Conservation (phyloP, 1,284 basidiomycete species). For the Veloporphyrellus conicus region DNA sequence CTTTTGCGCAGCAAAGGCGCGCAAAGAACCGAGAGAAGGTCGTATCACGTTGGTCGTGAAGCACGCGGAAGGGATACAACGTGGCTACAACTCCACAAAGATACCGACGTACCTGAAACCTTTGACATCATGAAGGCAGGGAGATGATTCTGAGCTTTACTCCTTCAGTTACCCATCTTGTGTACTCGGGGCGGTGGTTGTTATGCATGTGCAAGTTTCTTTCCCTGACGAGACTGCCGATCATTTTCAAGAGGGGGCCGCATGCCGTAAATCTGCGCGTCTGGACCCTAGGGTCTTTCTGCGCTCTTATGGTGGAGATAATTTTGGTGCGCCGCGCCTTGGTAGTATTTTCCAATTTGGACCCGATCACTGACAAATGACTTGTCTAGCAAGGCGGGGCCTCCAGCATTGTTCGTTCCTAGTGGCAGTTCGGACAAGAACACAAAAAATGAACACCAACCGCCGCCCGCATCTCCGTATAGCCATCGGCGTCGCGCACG, state of each 20-base stretch:
- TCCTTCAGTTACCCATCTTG: background rate
- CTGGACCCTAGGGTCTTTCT: background rate
- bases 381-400: background rate
- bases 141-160: background rate
- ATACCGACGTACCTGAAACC: background rate
- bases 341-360: background rate
- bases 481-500: background rate
- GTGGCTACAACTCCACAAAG: conserved; percentile 2
- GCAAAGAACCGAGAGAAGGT: conserved; percentile 2
- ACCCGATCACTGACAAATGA: conserved; percentile 2
- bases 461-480: conserved; percentile 4
- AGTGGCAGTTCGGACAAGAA: background rate
- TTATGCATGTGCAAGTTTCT: background rate
- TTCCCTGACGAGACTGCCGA: conserved; percentile 6
- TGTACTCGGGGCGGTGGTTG: background rate
- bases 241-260: conserved; percentile 7
- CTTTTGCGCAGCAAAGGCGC: conserved; percentile 3
- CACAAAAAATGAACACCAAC: background rate
- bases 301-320: conserved; percentile 6
- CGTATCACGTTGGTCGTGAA: conserved; percentile 8
- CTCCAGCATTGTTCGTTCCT: background rate
- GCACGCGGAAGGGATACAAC: conserved; percentile 12
- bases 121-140: background rate
- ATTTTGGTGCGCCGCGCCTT: background rate
- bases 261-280: conserved; percentile 3